These are phyloP conservation scores for Huntiella abstrusa DNA, from an alignment of 2,329 filamentous ascomycete species.

Conservation along the genomic window DNA sequence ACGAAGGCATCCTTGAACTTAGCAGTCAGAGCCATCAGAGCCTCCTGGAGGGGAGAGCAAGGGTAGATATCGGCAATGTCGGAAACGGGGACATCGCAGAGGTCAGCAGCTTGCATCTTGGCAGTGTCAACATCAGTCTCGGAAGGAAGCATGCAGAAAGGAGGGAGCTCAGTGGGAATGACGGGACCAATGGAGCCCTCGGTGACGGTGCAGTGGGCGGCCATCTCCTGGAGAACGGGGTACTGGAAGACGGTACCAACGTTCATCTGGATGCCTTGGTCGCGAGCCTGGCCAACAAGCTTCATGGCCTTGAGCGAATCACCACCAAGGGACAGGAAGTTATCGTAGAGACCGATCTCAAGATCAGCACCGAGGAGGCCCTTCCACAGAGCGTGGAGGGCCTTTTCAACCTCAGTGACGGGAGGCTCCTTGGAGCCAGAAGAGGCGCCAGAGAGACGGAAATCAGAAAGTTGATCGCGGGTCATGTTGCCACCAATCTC, in stretches of 20 bases:
- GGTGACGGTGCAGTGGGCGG: constrained; percentile 14
- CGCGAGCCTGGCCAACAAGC: constrained; percentile 25
- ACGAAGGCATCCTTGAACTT: constrained; percentile 33
- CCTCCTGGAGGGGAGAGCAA: constrained; percentile 35
- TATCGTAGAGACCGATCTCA: constrained; percentile 21
- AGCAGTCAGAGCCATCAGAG: constrained; percentile 32
- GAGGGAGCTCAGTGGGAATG: constrained; percentile 15
- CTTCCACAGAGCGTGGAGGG: constrained; percentile 21
- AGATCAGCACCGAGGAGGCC: constrained; percentile 20
- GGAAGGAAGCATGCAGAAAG: constrained; percentile 23
- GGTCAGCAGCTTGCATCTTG: constrained; percentile 20
- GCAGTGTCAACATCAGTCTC: constrained; percentile 18
- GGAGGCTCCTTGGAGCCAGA: constrained; percentile 20
- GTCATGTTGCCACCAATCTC: constrained; percentile 25
- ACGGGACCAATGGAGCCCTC: constrained; percentile 13
- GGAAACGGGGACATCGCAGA: constrained; percentile 21
- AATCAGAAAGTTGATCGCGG: constrained; percentile 14
- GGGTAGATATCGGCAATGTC: constrained; percentile 33
- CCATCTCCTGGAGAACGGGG: constrained; percentile 26
- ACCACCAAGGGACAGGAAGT: constrained; percentile 30
- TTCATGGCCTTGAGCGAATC: constrained; percentile 35
- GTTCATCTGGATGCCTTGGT: constrained; percentile 21
- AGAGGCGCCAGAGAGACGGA: constrained; percentile 11
- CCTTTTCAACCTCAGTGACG: constrained; percentile 21
- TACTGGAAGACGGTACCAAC: constrained; percentile 28